Base-by-base conservation (phyloP, 371 early-diverging fungal species). In the Funneliformis caledonium region DNA sequence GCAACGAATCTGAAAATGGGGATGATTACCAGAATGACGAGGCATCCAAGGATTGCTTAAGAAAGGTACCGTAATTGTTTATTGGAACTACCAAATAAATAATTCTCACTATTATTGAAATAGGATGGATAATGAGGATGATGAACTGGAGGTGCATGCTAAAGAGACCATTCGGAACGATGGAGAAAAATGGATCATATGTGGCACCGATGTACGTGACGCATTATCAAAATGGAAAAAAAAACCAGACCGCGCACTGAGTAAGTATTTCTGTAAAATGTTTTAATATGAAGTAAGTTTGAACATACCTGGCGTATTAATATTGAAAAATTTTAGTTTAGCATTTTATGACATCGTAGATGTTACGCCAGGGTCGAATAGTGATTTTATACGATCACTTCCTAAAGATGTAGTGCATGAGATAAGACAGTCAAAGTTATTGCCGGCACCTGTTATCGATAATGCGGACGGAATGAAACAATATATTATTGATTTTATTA, bases 201-300 rank as follows among this genome's bases (percentile, higher is more conserved):
- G 69, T 31, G 37, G n/a, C 8, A 70, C 26, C 5, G 70, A 70
- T 70, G 3, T 70, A 43, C 47, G 70, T 70, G 45, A 70, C 9
- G 42, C 69, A 43, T 42, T 69, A 69, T 42, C 69, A 16, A 69
- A 69, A 69, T 69, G 47, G 69, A 42, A 69, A 47, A 5, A 69
- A 69, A 69, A 42, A 42, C 14, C 8, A 5, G 69, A 43, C 69
- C 69, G 47, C 69, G 69, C n/a, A 69, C 69, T 69, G 69, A 69
- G 69, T 69, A 69, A 43, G 69, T 42, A 69, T 69, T 69, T 69
- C 14, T n/a, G 26, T 69, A 33, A 33, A 69, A n/a, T n/a, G n/a
- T n/a, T n/a, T n/a, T n/a, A n/a, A n/a, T n/a, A n/a, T n/a, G n/a
- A n/a, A n/a, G n/a, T 69, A 69, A 4, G 5, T 69, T 10, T 69